Evolutionary conservation across 2,329 filamentous ascomycete genomes (phyloP).

Genomic region (Phaeomoniella chlamydospora): DNA sequence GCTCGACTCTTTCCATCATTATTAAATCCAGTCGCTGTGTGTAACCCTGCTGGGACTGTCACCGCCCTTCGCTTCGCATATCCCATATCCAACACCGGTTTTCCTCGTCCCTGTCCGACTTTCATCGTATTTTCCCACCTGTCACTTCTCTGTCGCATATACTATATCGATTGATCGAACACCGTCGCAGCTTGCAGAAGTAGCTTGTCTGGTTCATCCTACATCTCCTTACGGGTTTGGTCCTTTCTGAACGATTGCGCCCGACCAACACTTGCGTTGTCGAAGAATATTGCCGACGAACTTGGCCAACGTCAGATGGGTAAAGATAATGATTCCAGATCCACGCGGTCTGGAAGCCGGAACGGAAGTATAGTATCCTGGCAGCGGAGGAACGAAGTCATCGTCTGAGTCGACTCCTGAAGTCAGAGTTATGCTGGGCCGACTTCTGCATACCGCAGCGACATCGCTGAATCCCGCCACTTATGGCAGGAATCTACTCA

Average conservation of each 20-base stretch:
- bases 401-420: neutral
- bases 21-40: too few species aligned
- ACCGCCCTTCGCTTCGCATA: too few species aligned
- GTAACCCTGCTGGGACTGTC: too few species aligned
- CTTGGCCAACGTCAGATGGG: neutral
- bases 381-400: neutral
- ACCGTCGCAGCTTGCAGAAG: too few species aligned
- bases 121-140: too few species aligned
- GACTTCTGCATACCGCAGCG: slow-evolving; percentile 26
- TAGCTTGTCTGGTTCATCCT: too few species aligned
- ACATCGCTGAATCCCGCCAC: slow-evolving; percentile 26
- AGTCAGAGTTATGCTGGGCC: slow-evolving; percentile 22
- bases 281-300: neutral
- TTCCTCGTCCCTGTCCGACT: too few species aligned
- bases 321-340: neutral
- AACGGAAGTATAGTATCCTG: neutral
- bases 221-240: too few species aligned
- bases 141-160: too few species aligned
- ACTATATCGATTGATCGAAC: too few species aligned
- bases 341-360: neutral
- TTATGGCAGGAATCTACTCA: slow-evolving; percentile 21
- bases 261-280: neutral
- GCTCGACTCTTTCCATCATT: too few species aligned
- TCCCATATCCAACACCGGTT: too few species aligned
- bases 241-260: neutral